Percentiles rank a stretch among this genome's conserved stretches.
Conservation (phyloP, 371 early-diverging fungal genomes). For the Mucor sp. region DNA sequence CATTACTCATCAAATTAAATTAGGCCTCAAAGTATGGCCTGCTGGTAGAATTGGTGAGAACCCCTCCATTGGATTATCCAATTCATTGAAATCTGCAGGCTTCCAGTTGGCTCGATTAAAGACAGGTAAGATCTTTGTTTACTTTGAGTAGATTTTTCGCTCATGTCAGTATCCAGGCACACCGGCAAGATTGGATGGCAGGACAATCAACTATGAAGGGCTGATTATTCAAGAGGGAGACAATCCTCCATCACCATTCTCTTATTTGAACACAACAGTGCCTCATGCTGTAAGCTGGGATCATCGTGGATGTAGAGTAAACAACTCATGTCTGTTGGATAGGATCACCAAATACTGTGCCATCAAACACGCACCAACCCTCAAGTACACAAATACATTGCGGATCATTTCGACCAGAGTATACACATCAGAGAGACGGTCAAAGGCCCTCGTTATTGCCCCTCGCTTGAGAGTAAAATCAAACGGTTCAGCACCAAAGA, state of each 20-base stretch:
- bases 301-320: background rate
- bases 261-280: conserved; percentile 70
- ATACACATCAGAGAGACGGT: conserved; percentile 86
- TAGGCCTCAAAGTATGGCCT: conserved; percentile 72
- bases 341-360: conserved; percentile 71
- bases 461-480: conserved; percentile 84
- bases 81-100: conserved; percentile 74
- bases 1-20: background rate
- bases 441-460: conserved; percentile 87
- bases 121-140: conserved; percentile 52
- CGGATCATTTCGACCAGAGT: conserved; percentile 74
- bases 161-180: conserved; percentile 52
- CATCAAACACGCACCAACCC: conserved; percentile 80
- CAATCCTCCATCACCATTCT: conserved; percentile 76
- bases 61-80: conserved; percentile 76
- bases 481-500: conserved; percentile 69
- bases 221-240: conserved; percentile 74
- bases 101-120: conserved; percentile 78
- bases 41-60: conserved; percentile 81
- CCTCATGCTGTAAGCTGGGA: conserved; percentile 53
- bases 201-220: conserved; percentile 73
- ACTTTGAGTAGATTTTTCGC: background rate
- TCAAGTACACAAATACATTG: conserved; percentile 69
- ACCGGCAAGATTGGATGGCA: conserved; percentile 77
- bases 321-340: background rate